Evolutionary conservation across 108 stramenopile species (phyloP), one percentile per base, ranked within the genome.

Genomic region (Phaeodactylum tricornutum): DNA sequence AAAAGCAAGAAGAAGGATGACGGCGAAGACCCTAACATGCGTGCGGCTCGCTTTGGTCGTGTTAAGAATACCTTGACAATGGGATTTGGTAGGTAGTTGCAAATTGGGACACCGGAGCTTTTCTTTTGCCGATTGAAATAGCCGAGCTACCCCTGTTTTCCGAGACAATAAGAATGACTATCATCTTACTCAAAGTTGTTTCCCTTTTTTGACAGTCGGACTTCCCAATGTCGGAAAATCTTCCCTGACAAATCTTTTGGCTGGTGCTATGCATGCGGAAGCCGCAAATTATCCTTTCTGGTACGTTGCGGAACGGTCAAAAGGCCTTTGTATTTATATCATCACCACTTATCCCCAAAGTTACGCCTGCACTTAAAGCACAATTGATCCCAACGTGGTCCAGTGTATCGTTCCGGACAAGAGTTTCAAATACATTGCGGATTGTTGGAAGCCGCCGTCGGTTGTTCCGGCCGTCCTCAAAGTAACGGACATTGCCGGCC

Each of bases 151-250:
- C 39, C 14, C 21, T 46, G 23, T 46, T 37, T 8, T 37, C 17
- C 38, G 12, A 50, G 8, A 7, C 25, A n/a, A 8, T 49, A 4
- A 15, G n/a, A n/a, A n/a, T n/a, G n/a, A n/a, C n/a, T n/a, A n/a
- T n/a, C n/a, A n/a, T n/a, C n/a, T n/a, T n/a, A n/a, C n/a, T n/a
- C n/a, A n/a, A n/a, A n/a, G n/a, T n/a, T n/a, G n/a, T n/a, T n/a
- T n/a, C n/a, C n/a, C n/a, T n/a, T n/a, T n/a, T n/a, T n/a, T 15
- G 7, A 4, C 20, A 43, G 75, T 88, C 31, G 87, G 98, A 22
- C 71, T 99, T 14, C 98, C 98, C 42, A 99, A 99, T 69, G 97
- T 99, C 5, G 98, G 98, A 29, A 99, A 99, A 66, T 79, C 76
- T 11, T 67, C 81, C 25, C 63, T 93, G 25, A 92, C 91, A 33